These are phyloP conservation scores for Musa balbisiana DNA, from an alignment of 202 grass and related monocot genomes.

Conservation along the genomic window DNA sequence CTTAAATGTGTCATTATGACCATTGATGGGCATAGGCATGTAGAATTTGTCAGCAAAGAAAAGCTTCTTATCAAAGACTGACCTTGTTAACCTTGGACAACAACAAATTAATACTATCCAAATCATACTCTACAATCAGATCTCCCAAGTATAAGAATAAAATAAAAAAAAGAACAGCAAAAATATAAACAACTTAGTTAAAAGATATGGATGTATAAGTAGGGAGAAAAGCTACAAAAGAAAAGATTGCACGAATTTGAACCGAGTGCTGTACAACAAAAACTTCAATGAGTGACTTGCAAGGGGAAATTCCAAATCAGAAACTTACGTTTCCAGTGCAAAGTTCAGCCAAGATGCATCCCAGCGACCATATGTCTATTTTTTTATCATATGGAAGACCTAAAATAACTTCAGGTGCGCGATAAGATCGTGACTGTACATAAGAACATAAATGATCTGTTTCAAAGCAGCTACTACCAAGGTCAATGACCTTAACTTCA, in stretches of 20 bases:
- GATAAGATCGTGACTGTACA: slow-evolving; percentile 90
- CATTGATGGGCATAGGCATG: background rate
- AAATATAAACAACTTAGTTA: background rate
- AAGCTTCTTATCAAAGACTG: background rate
- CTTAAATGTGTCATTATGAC: background rate
- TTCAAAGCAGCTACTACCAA: slow-evolving; percentile 98
- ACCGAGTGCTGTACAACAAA: background rate
- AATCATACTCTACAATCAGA: background rate
- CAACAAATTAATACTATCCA: background rate
- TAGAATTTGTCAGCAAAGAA: background rate
- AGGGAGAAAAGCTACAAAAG: too few relatives aligned
- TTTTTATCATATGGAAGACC: slow-evolving; percentile 96
- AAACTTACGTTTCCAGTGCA: slow-evolving; percentile 94
- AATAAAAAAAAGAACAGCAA: background rate
- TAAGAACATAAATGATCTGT: slow-evolving; percentile 95
- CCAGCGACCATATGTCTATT: slow-evolving; percentile 99
- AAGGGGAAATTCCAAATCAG: background rate
- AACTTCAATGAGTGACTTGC: background rate
- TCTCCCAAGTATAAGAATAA: background rate
- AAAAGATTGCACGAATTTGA: background rate
- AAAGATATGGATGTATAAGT: too few relatives aligned
- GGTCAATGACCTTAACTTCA: slow-evolving; percentile 98
- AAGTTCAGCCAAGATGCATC: slow-evolving; percentile 95
- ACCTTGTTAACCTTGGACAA: background rate
- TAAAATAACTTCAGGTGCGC: slow-evolving; percentile 94